Percentiles rank a stretch among this genome's conserved stretches.
Evolutionary conservation across 2,329 filamentous ascomycete species (phyloP).

Genomic region (Colletotrichum shisoi): DNA sequence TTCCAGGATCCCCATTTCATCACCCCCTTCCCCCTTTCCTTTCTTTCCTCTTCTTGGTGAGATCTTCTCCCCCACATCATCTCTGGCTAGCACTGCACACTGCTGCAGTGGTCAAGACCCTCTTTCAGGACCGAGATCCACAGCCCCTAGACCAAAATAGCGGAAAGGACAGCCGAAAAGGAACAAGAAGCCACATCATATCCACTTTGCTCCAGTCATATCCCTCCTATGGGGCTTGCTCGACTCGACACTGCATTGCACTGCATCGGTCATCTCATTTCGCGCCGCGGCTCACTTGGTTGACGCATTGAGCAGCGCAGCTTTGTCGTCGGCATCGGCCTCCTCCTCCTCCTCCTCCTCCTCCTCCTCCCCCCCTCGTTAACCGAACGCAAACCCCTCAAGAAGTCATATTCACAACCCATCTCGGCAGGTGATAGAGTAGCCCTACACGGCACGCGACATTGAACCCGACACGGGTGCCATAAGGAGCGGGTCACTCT

Average conservation of each 20-base stretch:
- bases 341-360: neutral
- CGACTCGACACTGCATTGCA: neutral
- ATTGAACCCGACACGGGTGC: slow-evolving; percentile 9
- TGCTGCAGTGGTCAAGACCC: slow-evolving; percentile 33
- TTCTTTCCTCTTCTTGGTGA: neutral
- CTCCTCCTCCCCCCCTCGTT: neutral
- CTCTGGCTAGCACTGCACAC: slow-evolving; percentile 25
- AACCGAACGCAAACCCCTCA: neutral
- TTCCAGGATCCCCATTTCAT: slow-evolving; percentile 1
- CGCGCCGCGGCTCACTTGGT: neutral
- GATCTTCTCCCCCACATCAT: slow-evolving; percentile 31
- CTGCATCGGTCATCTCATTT: slow-evolving; percentile 1
- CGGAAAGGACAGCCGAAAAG: slow-evolving; percentile 22
- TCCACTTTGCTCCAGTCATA: slow-evolving; percentile 2
- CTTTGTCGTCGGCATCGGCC: neutral
- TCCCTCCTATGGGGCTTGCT: slow-evolving; percentile 5
- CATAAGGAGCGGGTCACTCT: slow-evolving; percentile 19
- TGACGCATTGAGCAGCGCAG: neutral
- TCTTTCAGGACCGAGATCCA: slow-evolving; percentile 21
- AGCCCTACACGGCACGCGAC: slow-evolving; percentile 21
- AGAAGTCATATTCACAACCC: neutral
- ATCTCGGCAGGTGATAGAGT: neutral
- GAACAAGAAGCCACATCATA: slow-evolving; percentile 6
- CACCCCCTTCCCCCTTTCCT: neutral
- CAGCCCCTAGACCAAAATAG: slow-evolving; percentile 14